Evolutionary conservation across 345 rosid genomes (phyloP), one percentile per base, ranked within the genome.

Genomic region (Lepidium africanum): DNA sequence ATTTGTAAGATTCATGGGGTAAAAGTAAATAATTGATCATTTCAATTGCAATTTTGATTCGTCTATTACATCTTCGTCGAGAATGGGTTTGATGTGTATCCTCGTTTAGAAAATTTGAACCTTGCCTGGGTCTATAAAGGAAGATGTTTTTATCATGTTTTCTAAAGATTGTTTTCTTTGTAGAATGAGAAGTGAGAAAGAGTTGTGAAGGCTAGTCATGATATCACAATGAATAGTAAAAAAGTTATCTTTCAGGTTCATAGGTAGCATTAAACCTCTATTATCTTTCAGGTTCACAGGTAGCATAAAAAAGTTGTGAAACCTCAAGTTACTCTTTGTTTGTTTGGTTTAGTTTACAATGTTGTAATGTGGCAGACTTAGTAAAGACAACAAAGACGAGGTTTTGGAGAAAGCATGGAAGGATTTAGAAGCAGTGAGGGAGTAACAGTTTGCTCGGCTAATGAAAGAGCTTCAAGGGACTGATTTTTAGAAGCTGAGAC

Each of bases 171-270:
- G 1, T 27, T n/a, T 21, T 70, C 33, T 54, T 58, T 75, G 82
- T 71, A 88, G 95, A 91, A 94, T 77, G 97, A 91, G 9, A 94
- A 94, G 67, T 86, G 95, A 14, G 97, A 94, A 75, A 91, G 92
- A 78, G 84, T 94, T 30, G 92, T 94, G 9, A 94, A 94, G 72
- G 97, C 92, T 3, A 94, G 99, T 71, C 95, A 97, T 43, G 98
- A 93, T 79, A 77, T 93, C 62, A 90, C 97, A 37, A 83, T 82
- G 67, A 85, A 86, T 78, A 93, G 98, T 82, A 93, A 93, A 77
- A 93, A 90, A 70, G 97, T 93, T 60, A 93, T 93, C 71, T 93
- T 87, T 75, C 96, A 90, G 81, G 98, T 90, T 61, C 98, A 93
- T 69, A 92, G 98, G 98, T 92, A 78, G 71, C 36, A 17, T 33